Evolutionary conservation across 1,284 basidiomycete species (phyloP), one percentile per base, ranked within the genome.

Genomic region (Ceratobasidium sp.): DNA sequence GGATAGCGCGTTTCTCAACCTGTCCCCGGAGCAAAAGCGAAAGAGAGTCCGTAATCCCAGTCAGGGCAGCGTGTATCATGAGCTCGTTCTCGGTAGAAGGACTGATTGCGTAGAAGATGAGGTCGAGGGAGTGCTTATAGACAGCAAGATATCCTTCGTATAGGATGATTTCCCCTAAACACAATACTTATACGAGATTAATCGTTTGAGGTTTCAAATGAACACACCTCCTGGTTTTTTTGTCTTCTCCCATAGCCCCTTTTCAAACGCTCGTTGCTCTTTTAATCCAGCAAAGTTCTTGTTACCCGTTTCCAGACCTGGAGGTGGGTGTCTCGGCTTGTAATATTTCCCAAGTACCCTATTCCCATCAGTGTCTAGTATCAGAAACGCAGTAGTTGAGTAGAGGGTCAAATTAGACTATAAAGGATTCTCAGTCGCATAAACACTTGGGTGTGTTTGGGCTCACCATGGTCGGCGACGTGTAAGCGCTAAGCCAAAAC

Each of bases 271-370:
- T 68, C 94, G 93, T 85, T 98, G 97, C 83, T 99, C 97, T 85
- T 99, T 98, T 81, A 95, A 83, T 17, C 91, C 92, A 23, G 87
- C 83, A 57, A 94, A 88, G 52, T 90, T 89, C 83, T 93, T 94
- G 80, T 91, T 89, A 79, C 88, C 87, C 54, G 73, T 74, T 52
- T 84, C 80, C 61, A 90, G 87, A 0, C 90, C 88, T 1, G 81
- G 81, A 48, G 81, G 76, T 69, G 91, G 88, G 77, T 90, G 90
- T 82, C 95, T 93, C 0, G 94, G 91, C 71, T 91, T 89, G 84
- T 97, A 99, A 88, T 99, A 99, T 85, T 99, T 99, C 44, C 97
- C 94, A 17, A 99, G 89, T 26, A 99, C 93, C 77, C 97, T 94
- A 84, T 96, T 93, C 20, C 97, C 97, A 81, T 99, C 97, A 48